phyloP scores from a whole-genome alignment of 2,329 filamentous ascomycete genomes.

The Rugonectria rugulosa region DNA sequence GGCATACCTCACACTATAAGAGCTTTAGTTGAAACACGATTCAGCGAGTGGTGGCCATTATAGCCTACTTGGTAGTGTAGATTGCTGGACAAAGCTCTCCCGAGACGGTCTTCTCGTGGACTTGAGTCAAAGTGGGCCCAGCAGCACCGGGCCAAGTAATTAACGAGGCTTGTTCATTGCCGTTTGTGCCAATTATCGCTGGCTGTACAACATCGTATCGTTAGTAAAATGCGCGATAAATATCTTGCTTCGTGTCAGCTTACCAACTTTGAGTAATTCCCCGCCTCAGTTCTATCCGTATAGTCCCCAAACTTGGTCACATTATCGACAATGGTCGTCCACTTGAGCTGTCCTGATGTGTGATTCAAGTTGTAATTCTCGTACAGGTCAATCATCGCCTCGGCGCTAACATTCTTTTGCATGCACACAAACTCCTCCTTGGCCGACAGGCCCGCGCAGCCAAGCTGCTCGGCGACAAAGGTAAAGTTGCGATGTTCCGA shows the following conservation, averaged over 20 bases:
- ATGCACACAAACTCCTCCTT: background rate
- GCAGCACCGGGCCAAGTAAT: too few species aligned
- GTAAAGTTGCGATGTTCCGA: background rate
- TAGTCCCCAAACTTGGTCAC: background rate
- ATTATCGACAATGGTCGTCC: background rate
- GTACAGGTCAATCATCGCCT: background rate
- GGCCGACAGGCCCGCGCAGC: background rate
- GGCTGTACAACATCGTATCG: background rate
- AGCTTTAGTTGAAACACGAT: background rate
- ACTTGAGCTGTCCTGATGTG: background rate
- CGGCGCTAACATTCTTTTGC: background rate
- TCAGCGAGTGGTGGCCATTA: background rate
- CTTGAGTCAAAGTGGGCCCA: too few species aligned
- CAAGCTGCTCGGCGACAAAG: background rate
- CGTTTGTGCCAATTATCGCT: background rate
- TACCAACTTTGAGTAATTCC: background rate
- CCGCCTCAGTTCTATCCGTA: background rate
- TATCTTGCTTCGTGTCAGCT: too few species aligned
- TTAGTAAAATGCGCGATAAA: too few species aligned
- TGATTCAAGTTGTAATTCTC: background rate
- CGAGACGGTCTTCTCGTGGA: too few species aligned
- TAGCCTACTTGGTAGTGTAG: too few species aligned
- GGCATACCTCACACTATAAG: background rate
- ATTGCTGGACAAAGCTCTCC: too few species aligned
- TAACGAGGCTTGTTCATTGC: slow-evolving; percentile 1